These are phyloP conservation scores for Ephemerocybe angulata DNA, from an alignment of 768 basidiomycete species.

Conservation along the genomic window DNA sequence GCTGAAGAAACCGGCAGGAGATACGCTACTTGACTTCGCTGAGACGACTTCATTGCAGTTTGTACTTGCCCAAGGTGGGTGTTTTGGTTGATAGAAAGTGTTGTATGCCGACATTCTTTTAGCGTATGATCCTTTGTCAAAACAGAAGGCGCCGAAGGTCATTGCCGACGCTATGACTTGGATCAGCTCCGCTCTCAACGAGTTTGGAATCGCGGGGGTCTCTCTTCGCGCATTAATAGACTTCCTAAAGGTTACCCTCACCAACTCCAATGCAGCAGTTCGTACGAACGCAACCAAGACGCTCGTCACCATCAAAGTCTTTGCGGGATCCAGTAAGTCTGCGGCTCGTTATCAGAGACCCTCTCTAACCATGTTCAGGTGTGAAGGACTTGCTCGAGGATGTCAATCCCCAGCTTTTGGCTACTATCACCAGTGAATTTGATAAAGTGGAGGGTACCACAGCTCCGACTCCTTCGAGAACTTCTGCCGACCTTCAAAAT, in stretches of 20 bases:
- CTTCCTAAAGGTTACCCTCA: slow-evolving; percentile 80
- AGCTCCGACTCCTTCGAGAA: slow-evolving; percentile 74
- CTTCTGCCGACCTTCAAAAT: slow-evolving; percentile 69
- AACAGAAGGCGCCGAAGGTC: slow-evolving; percentile 97
- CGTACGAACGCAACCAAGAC: slow-evolving; percentile 92
- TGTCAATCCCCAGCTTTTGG: slow-evolving; percentile 87
- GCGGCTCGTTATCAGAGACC: not conserved
- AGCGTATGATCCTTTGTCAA: slow-evolving; percentile 92
- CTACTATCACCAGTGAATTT: slow-evolving; percentile 88
- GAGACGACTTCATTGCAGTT: slow-evolving; percentile 95
- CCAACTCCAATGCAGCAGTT: slow-evolving; percentile 92
- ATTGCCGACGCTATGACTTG: slow-evolving; percentile 87
- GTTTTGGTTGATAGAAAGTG: not conserved
- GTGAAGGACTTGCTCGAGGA: slow-evolving; percentile 92
- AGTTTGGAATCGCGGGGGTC: slow-evolving; percentile 89
- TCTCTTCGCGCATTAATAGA: slow-evolving; percentile 83
- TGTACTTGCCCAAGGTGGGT: slow-evolving; percentile 81
- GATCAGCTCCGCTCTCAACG: slow-evolving; percentile 80
- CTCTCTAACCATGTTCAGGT: slow-evolving; percentile 41
- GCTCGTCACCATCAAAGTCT: slow-evolving; percentile 86
- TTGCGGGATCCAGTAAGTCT: slow-evolving; percentile 77
- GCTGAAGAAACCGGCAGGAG: slow-evolving; percentile 93
- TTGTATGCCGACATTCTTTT: slow-evolving; percentile 8
- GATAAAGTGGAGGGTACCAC: slow-evolving; percentile 82
- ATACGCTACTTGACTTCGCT: slow-evolving; percentile 75